Base-by-base conservation (phyloP, 108 stramenopile species). In the Fistulifera pelliculosa region DNA sequence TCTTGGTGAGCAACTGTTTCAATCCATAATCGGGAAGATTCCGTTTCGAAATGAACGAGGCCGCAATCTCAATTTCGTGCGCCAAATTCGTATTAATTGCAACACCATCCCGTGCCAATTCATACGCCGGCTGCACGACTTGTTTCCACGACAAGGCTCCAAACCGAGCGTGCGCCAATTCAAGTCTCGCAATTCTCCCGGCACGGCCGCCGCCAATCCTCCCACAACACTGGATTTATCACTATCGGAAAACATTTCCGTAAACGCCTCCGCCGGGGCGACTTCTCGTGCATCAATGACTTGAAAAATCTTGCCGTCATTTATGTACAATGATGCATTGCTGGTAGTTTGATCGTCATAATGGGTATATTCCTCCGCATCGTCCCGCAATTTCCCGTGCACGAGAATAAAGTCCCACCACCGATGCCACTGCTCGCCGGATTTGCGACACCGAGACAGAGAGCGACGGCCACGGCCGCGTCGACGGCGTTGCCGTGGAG, bases 241-340 rank as follows among this genome's bases (percentile, higher is more conserved):
- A 16, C 68, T 19, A 3, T 40, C 44, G 12, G 47, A 35, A 62
- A 62, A 93, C 86, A 86, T 88, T 41, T 79, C 73, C 14, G 26
- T 26, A 13, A 68, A 41, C 15, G 85, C 52, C 17, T 56, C 62
- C 13, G 47, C 40, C 1, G 86, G 86, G 17, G 90, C 90, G 1
- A 68, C 58, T 63, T 93, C 90, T 22, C 90, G 59, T 51, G 78
- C 72, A 62, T 93, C 90, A 47, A 93, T 81, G 39, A 93, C 82
- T 49, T 83, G 76, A 4, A 74, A 72, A 2, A 78, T 52, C 39
- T 68, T 69, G 8, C 52, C 69, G 8, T 35, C 31, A 35, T 8
- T 35, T 8, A 6, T 3, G 31, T 35, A 35, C 31, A 6, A 8
- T 17, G 56, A 24, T 21, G 25, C 43, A 24, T 50, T 38, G 21